phyloP scores from a whole-genome alignment of 148 eudicot genomes.

The Gaultheria prostrata region DNA sequence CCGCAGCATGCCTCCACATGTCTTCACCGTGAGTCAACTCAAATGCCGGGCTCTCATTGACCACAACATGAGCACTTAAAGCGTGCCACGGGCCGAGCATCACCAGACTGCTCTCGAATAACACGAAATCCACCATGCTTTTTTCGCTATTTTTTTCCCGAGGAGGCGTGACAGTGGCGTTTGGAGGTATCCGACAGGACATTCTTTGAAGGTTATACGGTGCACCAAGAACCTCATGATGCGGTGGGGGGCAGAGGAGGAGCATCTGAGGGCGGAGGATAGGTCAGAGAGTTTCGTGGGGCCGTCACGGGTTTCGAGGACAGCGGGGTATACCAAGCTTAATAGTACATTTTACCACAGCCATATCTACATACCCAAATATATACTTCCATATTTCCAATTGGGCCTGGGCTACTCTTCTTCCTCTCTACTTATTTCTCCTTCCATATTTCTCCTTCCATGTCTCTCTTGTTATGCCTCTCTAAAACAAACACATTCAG shows the following conservation, averaged over 20 bases:
- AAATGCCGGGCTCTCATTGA: conserved; percentile 26
- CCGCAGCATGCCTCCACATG: conserved; percentile 45
- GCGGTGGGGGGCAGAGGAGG: conserved; percentile 34
- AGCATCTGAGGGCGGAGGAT: conserved; percentile 44
- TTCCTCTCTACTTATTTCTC: background rate
- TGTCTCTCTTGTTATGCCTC: too few species aligned
- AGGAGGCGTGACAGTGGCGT: conserved; percentile 58
- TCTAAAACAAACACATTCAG: too few species aligned
- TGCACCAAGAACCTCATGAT: conserved; percentile 58
- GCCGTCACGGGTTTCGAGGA: conserved; percentile 35
- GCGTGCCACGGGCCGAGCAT: conserved; percentile 61
- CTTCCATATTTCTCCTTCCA: background rate
- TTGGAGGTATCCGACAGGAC: conserved; percentile 27
- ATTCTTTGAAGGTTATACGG: conserved; percentile 34
- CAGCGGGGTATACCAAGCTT: conserved; percentile 62
- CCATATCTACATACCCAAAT: conserved; percentile 58
- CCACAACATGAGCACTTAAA: conserved; percentile 33
- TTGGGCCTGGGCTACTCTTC: conserved; percentile 40
- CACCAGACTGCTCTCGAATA: conserved; percentile 41
- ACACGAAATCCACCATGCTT: conserved; percentile 42
- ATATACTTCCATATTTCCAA: conserved; percentile 51
- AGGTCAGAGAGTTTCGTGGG: conserved; percentile 46
- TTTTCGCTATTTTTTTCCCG: conserved; percentile 18
- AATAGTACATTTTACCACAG: conserved; percentile 57
- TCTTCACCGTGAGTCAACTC: conserved; percentile 42